Base-by-base conservation (phyloP, 75 land plant species). In the Pseudotsuga menziesii region DNA sequence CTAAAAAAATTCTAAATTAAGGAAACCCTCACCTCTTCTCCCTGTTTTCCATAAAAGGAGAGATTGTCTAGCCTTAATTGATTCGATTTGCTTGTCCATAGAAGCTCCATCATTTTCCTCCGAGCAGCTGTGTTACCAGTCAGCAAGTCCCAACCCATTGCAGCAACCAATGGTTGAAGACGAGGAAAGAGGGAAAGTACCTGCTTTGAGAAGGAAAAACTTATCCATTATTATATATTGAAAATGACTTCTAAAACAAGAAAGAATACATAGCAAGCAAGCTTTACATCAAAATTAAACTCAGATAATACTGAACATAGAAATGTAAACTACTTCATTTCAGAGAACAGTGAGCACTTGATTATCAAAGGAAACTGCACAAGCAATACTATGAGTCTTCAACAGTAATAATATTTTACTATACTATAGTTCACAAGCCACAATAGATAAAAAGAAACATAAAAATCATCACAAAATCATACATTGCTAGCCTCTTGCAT, bases 131-230 rank as follows among this genome's bases (percentile, higher is more conserved):
- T 93, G 61, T 97, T 90, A 61, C 96, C 94, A 80, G 92, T 76
- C 64, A 97, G 85, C 17, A 97, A 72, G 84, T 97, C 98, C 99
- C 99, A 97, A 74, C 99, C 98, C 89, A 97, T 88, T 56, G 78
- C 91, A 73, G 99, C 98, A 44, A 93, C 92, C 73, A 97, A 74
- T 36, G 99, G 96, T 66, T 77, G 94, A 79, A 97, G 96, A 44
- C 89, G 87, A 58, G 99, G 99, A 84, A 84, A 94, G 32, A 91
- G 73, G 13, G 82, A 66, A 75, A 97, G 88, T 72, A 94, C 82
- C 99, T 97, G 85, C 54, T 29, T 44, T 73, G 26, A 56, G 61
- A 57, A 12, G 8, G 25, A 35, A 41, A 55, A 12, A 75, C 22
- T 54, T 20, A 75, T 9, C 29, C 6, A 58, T 9, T 27, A 54